Conservation (phyloP, 2,329 filamentous ascomycete species). For the Arthrobotrys sinensis region DNA sequence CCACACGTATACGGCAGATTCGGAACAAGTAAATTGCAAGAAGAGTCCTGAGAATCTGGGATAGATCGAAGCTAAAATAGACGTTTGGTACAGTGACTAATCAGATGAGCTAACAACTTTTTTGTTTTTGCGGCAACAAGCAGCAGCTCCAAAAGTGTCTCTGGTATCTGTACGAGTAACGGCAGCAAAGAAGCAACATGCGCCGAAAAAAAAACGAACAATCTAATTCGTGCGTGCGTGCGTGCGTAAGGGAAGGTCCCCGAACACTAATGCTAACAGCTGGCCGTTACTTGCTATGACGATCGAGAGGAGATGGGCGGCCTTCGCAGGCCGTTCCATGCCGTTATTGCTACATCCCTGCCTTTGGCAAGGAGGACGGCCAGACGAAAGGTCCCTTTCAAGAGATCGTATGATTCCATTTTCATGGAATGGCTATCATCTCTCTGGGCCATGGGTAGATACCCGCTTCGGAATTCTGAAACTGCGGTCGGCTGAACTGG, state of each 20-base stretch:
- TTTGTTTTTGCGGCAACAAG: slow-evolving; percentile 35
- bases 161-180: slow-evolving; percentile 41
- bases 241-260: slow-evolving; percentile 37
- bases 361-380: slow-evolving; percentile 38
- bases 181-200: slow-evolving; percentile 41
- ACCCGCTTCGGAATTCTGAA: slow-evolving; percentile 52
- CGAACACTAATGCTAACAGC: slow-evolving; percentile 48
- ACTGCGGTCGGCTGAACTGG: slow-evolving; percentile 43
- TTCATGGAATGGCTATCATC: slow-evolving; percentile 18
- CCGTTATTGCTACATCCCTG: slow-evolving; percentile 51
- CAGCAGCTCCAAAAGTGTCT: slow-evolving; percentile 11
- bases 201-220: slow-evolving; percentile 24
- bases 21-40: slow-evolving; percentile 36
- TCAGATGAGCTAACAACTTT: slow-evolving; percentile 52
- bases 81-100: slow-evolving; percentile 56
- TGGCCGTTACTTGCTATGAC: slow-evolving; percentile 58
- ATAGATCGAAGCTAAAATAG: slow-evolving; percentile 57
- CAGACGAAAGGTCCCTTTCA: slow-evolving; percentile 43
- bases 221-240: slow-evolving; percentile 19
- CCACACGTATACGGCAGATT: slow-evolving; percentile 54
- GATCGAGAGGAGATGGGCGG: slow-evolving; percentile 53
- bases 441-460: slow-evolving; percentile 34
- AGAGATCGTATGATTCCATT: slow-evolving; percentile 29
- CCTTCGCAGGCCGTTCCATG: slow-evolving; percentile 57
- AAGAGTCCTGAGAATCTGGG: slow-evolving; percentile 34